Base-by-base conservation (phyloP, 2,329 filamentous ascomycete genomes). In the Lachnum nothofagi region DNA sequence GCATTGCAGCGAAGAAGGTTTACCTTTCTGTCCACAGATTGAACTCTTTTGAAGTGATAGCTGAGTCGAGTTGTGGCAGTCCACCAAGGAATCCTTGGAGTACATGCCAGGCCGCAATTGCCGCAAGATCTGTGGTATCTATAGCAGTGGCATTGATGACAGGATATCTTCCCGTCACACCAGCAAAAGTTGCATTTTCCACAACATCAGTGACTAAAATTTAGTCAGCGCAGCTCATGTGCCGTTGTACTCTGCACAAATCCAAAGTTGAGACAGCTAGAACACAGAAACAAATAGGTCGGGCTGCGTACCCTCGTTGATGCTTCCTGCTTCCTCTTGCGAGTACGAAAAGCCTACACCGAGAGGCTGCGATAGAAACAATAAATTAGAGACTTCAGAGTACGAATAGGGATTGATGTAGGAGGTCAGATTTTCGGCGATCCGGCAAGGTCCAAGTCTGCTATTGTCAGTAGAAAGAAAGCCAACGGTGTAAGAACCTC, bases 271-370 rank as follows among this genome's bases (percentile, higher is more conserved):
- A 19, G 34, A 17, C 34, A 17, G 17, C 34, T 37, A n/a, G n/a
- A n/a, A n/a, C n/a, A n/a, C n/a, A n/a, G n/a, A n/a, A 23, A n/a
- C 8, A 48, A 35, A 20, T 46, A 27, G 6, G 6, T 27, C 25
- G 12, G 12, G 12, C 6, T 6, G 25, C 23, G 33, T 48, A 51
- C 47, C 24, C 40, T 42, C 38, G 22, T 60, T 59, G 38, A 53
- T 69, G 37, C 46, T 60, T 39, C 60, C 57, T 9, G 44, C 42
- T 17, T 44, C 51, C 45, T 61, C 56, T 12, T 23, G 39, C 5
- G 86, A 85, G 61, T 78, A 82, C 1, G 81, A 85, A 57, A 85
- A 81, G 16, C 79, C 78, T 39, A 86, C 77, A 63, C 86, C 81
- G 48, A 82, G 79, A 9, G 82, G 83, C 74, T 88, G 74, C 49